Base-by-base conservation (phyloP, 495 filamentous ascomycete genomes). In the Chaetomium tenue region DNA sequence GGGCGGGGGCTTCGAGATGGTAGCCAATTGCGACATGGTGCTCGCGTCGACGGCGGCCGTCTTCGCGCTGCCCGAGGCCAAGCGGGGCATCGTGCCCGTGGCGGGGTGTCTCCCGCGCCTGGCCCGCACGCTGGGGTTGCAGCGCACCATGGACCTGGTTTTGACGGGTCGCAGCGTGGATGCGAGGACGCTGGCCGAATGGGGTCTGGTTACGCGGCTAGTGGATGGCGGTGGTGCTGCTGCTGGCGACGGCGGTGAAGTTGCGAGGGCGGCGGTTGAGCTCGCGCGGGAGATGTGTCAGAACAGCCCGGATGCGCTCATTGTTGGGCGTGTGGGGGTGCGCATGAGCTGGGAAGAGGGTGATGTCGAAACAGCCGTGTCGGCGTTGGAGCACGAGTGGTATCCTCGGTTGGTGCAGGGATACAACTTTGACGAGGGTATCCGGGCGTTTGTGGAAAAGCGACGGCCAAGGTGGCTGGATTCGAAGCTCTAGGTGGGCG, bases 1-100 rank as follows among this genome's bases (percentile, higher is more conserved):
- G 61, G 90, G 90, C 16, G 90, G 90, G 52, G 90, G 90, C 2
- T 84, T 86, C 63, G 90, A 93, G 75, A 88, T 90, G 77, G 76
- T 84, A 2, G 77, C 86, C 5, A 92, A 91, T 63, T 84, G 83
- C 70, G 90, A 93, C 75, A 69, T 92, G 7, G 83, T 90, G 0
- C 60, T 92, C 28, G 88, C 88, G 20, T 76, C 81, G 5, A 63
- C 72, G 12, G 62, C 66, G 4, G 86, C 87, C 0, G 70, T 68
- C 13, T 90, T 93, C 67, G 79, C 76, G 11, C 76, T 92, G 5
- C 88, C 88, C 0, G 90, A 92, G 73, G 86, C 85, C 2, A 84
- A 84, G 64, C 80, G 88, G 37, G 90, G 90, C 7, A 86, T 93
- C 23, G 84, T 86, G 39, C 82, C 90, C 12, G 75, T 90, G 1